Conservation (phyloP, 768 basidiomycete species). For the Boletus rubescentipes region DNA sequence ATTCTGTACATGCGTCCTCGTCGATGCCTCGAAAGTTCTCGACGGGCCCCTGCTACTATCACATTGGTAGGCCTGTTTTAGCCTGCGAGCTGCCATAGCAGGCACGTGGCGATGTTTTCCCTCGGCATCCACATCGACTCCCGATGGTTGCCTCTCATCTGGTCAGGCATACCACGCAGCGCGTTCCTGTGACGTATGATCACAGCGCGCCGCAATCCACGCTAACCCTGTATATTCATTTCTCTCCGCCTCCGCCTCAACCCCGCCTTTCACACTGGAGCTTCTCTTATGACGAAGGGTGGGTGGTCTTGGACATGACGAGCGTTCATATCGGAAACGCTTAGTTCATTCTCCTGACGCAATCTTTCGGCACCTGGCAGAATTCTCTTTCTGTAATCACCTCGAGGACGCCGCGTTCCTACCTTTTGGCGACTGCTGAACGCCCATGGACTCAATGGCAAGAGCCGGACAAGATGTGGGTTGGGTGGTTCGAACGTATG, state of each 20-base stretch:
- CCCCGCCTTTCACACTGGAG: conserved; percentile 23
- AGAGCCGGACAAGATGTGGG: conserved; percentile 12
- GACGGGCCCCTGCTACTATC: not conserved
- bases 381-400: conserved; percentile 28
- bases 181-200: conserved; percentile 33
- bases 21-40: not conserved
- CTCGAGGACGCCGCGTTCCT: conserved; percentile 29
- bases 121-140: conserved; percentile 18
- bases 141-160: conserved; percentile 17
- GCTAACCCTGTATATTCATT: conserved; percentile 10
- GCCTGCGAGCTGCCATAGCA: not conserved
- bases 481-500: conserved; percentile 1
- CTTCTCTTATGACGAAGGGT: conserved; percentile 19
- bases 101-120: conserved; percentile 1
- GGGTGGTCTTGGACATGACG: conserved; percentile 6
- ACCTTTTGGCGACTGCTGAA: conserved; percentile 1
- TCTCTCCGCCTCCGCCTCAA: conserved; percentile 29
- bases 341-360: conserved; percentile 10
- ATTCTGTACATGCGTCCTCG: not conserved
- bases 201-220: not conserved
- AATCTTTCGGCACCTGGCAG: conserved; percentile 5
- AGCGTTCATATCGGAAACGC: conserved; percentile 13
- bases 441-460: not conserved
- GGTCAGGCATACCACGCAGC: not conserved
- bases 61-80: conserved; percentile 2